Evolutionary conservation across 2,329 filamentous ascomycete species (phyloP), one percentile per base, ranked within the genome.

Genomic region (Helotiales sp.): DNA sequence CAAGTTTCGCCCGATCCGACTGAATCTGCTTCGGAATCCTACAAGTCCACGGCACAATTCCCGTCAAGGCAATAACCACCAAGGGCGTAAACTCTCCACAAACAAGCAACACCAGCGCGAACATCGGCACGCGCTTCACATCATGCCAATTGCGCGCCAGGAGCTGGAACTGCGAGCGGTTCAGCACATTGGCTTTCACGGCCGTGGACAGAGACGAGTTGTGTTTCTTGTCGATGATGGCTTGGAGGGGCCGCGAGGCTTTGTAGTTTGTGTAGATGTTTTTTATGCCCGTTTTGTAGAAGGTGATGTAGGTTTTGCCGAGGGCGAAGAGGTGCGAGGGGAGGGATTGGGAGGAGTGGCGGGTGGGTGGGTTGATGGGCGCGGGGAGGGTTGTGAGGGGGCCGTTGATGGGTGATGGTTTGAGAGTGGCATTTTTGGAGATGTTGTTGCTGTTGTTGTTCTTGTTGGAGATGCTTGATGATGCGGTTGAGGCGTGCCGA

Each of bases 31-130:
- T 82, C 0, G 95, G 95, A 66, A 97, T 91, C 11, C 93, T 87
- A 78, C 95, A 97, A 0, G 93, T 91, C 73, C 88, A 87, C 0
- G 95, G 95, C 28, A 97, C 91, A 24, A 93, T 82, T 43, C 82
- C 82, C 22, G 89, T 88, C 28, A 97, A 81, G 34, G 88, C 86
- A 6, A 93, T 81, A 1, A 97, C 90, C 6, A 96, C 80, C 6
- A 98, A 76, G 0, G 94, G 93, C 1, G 94, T 92, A 80, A 97
- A 90, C 79, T 98, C 95, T 28, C 93, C 95, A 77, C 91, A 92
- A 17, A 97, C 70, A 0, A 95, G 74, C 6, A 97, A 83, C 59
- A 97, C 81, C 2, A 97, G 69, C 0, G 83, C 89, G 77, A 99
- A 97, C 1, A 91, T 78, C 0, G 94, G 93, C 61, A 97, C 83